Conservation (phyloP, 192 early-diverging fungal genomes). For the Coemansia sp. region DNA sequence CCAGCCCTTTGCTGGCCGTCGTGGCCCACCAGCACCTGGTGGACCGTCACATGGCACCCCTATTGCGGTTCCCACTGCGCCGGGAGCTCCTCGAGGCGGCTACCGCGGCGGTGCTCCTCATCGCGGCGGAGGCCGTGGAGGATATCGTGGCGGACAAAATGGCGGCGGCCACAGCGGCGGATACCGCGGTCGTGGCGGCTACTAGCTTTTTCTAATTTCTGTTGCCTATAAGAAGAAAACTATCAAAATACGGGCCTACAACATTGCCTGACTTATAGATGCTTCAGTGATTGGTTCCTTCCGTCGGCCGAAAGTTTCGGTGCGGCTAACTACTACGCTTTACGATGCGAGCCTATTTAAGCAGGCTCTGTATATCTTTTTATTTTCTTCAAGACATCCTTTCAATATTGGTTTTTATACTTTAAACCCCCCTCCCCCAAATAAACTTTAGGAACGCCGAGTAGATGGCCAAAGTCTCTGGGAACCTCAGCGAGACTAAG, state of each 20-base stretch:
- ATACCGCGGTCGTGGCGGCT: constrained; percentile 34
- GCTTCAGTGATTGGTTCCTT: not conserved
- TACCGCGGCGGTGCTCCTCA: constrained; percentile 17
- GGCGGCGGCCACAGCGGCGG: constrained; percentile 21
- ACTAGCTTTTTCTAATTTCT: not conserved
- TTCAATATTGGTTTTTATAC: no score
- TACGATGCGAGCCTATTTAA: no score
- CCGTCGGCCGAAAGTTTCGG: no score
- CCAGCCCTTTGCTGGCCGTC: constrained; percentile 41
- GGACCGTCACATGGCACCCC: not conserved
- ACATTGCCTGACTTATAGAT: not conserved
- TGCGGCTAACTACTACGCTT: no score
- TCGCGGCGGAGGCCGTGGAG: constrained; percentile 5
- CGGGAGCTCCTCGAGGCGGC: constrained; percentile 3
- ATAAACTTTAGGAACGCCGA: constrained; percentile 81
- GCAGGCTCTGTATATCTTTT: not conserved
- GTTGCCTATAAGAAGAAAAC: not conserved
- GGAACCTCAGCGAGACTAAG: constrained; percentile 94
- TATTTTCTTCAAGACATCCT: no score
- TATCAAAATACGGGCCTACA: not conserved
- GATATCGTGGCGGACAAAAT: constrained; percentile 15
- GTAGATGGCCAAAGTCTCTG: constrained; percentile 85
- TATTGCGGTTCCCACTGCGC: not conserved
- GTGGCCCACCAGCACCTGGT: not conserved
- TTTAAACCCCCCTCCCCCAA: no score